A percentile compares a stretch with the other conserved stretches of the same genome.
phyloP scores from a whole-genome alignment of 2,329 filamentous ascomycete genomes.

The Xylaria sp. region DNA sequence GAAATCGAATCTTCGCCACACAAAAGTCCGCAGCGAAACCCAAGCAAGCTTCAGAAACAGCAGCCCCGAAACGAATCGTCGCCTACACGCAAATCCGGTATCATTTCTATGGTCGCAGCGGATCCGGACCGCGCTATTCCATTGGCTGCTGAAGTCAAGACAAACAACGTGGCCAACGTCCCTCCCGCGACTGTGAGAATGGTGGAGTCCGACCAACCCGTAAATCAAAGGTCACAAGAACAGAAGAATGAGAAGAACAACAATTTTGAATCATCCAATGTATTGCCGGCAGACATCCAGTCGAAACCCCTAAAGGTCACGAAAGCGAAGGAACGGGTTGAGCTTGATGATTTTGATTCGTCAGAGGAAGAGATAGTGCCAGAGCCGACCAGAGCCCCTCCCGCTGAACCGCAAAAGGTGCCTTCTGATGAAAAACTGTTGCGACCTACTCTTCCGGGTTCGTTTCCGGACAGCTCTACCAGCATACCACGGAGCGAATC shows the following conservation, averaged over 20 bases:
- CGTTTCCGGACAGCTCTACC: constrained; percentile 57
- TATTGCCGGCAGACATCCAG: constrained; percentile 58
- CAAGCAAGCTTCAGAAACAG: constrained; percentile 78
- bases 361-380: constrained; percentile 58
- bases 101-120: constrained; percentile 46
- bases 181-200: constrained; percentile 66
- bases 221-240: constrained; percentile 51
- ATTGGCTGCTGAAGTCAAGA: constrained; percentile 48
- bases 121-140: constrained; percentile 53
- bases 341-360: constrained; percentile 77
- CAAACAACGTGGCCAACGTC: constrained; percentile 66
- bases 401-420: constrained; percentile 45
- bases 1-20: constrained; percentile 62
- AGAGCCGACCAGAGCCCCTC: constrained; percentile 44
- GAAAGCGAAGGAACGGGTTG: constrained; percentile 70
- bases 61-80: constrained; percentile 63
- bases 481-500: constrained; percentile 51
- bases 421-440: constrained; percentile 42
- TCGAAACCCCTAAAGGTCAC: constrained; percentile 67
- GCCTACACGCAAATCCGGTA: constrained; percentile 55
- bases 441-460: constrained; percentile 53
- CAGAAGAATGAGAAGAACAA: constrained; percentile 57
- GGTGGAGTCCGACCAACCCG: constrained; percentile 64
- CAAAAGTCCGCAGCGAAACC: constrained; percentile 63
- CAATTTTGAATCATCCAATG: constrained; percentile 55